phyloP scores from a whole-genome alignment of 768 basidiomycete genomes.

The Daedalea quercina region DNA sequence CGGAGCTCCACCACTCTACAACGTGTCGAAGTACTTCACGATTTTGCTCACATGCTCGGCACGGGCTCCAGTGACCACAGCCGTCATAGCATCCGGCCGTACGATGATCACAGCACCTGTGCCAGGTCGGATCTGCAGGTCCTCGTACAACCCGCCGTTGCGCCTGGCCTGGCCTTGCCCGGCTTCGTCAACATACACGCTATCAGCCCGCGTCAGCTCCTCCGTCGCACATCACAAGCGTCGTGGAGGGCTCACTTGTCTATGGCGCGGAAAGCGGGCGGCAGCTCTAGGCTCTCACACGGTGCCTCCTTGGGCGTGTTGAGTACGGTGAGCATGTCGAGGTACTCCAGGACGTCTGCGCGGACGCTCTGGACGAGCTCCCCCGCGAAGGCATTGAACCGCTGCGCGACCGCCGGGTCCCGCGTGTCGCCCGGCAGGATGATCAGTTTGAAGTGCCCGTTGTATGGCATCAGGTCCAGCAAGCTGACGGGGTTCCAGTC shows the following conservation, averaged over 20 bases:
- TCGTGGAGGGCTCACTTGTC: neutral
- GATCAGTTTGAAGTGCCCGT: slow-evolving; percentile 49
- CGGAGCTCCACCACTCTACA: too few relatives aligned
- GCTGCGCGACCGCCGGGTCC: neutral
- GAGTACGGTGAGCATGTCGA: neutral
- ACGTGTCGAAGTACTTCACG: neutral
- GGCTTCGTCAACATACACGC: neutral
- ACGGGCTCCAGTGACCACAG: neutral
- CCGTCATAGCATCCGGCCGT: neutral
- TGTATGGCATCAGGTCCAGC: slow-evolving; percentile 45
- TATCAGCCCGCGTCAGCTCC: neutral
- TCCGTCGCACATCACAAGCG: neutral
- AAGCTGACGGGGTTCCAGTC: slow-evolving; percentile 45
- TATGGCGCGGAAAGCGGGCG: neutral
- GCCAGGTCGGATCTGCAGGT: neutral
- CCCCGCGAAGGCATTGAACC: neutral
- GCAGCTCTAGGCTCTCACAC: neutral
- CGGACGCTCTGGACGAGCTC: neutral
- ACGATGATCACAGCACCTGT: neutral
- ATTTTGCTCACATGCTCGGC: neutral
- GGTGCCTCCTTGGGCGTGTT: neutral
- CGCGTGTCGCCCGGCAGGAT: slow-evolving; percentile 41
- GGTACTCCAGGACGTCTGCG: neutral
- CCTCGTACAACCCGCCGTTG: neutral
- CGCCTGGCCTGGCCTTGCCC: neutral